These are phyloP conservation scores for Podaxis carcinomalis DNA, from an alignment of 768 basidiomycete genomes.

Conservation along the genomic window DNA sequence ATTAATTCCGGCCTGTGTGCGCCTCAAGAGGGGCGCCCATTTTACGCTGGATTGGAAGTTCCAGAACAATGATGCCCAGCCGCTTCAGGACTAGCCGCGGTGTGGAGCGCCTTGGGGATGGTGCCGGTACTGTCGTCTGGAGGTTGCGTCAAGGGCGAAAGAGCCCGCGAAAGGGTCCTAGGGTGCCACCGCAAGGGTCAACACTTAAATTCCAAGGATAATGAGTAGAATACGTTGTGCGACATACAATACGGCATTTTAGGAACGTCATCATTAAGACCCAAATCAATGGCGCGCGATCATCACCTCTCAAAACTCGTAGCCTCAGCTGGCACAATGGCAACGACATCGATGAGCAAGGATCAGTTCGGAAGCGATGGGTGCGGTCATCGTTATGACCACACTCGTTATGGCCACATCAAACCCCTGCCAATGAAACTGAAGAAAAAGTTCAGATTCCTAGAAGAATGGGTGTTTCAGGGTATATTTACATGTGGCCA, in stretches of 20 bases:
- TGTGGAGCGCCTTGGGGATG: background rate
- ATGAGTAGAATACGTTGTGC: background rate
- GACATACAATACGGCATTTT: background rate
- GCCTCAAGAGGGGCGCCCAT: conserved; percentile 10
- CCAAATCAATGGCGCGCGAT: background rate
- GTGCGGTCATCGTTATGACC: background rate
- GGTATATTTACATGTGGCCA: background rate
- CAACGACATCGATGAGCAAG: background rate
- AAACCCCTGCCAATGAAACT: too few species aligned
- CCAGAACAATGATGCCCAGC: background rate
- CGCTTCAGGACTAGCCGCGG: background rate
- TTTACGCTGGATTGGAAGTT: conserved; percentile 6
- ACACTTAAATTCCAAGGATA: background rate
- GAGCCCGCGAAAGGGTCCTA: background rate
- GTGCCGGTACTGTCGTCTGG: background rate
- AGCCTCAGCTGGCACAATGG: background rate
- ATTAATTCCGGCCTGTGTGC: conserved; percentile 11
- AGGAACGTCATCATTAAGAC: background rate
- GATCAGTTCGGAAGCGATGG: background rate
- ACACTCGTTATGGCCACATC: too few species aligned
- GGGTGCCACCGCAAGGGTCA: background rate
- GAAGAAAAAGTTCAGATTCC: background rate
- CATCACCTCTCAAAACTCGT: background rate
- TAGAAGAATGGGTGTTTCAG: background rate
- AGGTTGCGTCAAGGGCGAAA: background rate